Evolutionary conservation across 2,329 filamentous ascomycete genomes (phyloP).

Genomic region (Clarireedia paspali): DNA sequence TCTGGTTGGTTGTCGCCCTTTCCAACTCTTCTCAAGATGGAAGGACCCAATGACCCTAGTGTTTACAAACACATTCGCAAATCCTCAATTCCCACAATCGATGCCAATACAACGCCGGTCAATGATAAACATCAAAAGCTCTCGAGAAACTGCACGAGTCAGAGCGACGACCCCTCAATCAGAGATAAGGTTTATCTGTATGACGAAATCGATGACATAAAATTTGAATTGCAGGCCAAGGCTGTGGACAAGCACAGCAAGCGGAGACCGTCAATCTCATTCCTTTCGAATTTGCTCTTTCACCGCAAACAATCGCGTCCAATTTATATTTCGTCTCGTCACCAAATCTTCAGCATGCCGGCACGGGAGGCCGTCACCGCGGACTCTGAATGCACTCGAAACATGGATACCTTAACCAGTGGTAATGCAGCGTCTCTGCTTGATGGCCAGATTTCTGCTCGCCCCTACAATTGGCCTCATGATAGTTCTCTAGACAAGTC

Average conservation of each 20-base stretch:
- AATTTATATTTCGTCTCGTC: neutral
- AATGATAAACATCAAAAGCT: neutral
- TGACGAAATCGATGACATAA: constrained; percentile 6
- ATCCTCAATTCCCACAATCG: neutral
- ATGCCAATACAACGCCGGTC: neutral
- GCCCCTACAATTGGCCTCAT: constrained; percentile 36
- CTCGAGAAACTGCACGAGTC: neutral
- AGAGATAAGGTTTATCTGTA: neutral
- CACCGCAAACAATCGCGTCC: neutral
- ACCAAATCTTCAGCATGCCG: neutral
- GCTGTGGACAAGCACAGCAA: neutral
- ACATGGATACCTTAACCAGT: too few relatives aligned
- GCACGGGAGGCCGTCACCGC: too few relatives aligned
- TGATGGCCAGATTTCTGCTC: constrained; percentile 9
- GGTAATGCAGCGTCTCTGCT: neutral
- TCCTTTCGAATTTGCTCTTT: neutral
- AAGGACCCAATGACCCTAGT: neutral
- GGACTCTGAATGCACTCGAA: too few relatives aligned
- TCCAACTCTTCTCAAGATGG: constrained; percentile 3
- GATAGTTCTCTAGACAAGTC: constrained; percentile 31
- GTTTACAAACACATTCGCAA: neutral
- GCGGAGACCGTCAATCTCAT: neutral
- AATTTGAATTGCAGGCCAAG: constrained; percentile 1
- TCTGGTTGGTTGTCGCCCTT: neutral
- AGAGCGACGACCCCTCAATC: neutral